Evolutionary conservation across 2,329 filamentous ascomycete genomes (phyloP), one percentile per base, ranked within the genome.

Genomic region (Bipolaris zeicola): DNA sequence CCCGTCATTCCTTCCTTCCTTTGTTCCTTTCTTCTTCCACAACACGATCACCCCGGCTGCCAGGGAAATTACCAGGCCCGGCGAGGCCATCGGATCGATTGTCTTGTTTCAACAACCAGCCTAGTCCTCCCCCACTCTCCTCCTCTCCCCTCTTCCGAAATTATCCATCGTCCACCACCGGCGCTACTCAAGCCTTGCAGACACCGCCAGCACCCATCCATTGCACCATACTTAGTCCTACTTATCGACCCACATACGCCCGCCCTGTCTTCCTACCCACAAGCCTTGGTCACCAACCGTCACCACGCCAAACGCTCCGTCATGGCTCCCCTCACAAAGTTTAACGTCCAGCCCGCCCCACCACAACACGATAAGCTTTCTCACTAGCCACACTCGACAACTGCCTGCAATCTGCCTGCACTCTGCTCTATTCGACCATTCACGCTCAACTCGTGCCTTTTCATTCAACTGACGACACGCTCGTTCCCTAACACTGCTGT

Each of bases 111-210:
- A 28, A 28, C 26, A 28, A 28, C 26, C 7, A 10, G 26, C 8
- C 26, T 28, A 28, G 26, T 10, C 24, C 24, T 26, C 24, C 24
- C 24, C 24, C 24, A 26, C 24, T 26, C 24, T 26, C 1, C 24
- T 26, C 24, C 24, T 26, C 24, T 26, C 26, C 26, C 26, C 22
- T 28, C 26, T 28, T 28, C 26, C 26, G 26, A 28, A 28, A 28
- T 28, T 28, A 28, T 28, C 26, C 26, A 28, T 28, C 26, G 8
- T 28, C 26, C 26, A 28, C 26, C 26, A 28, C 10, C 26, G 26
- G 26, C 26, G 8, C 26, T 10, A 39, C 61, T 59, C 20, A 50
- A 62, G 61, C 61, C 66, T 66, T 62, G 49, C n/a, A 22, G 26
- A 26, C 38, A 22, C 14, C 31, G 14, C 18, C 61, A 42, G 58